Percentiles rank a stretch among this genome's conserved stretches.
Evolutionary conservation across 768 basidiomycete species (phyloP).

Genomic region (Russula dissimulans): DNA sequence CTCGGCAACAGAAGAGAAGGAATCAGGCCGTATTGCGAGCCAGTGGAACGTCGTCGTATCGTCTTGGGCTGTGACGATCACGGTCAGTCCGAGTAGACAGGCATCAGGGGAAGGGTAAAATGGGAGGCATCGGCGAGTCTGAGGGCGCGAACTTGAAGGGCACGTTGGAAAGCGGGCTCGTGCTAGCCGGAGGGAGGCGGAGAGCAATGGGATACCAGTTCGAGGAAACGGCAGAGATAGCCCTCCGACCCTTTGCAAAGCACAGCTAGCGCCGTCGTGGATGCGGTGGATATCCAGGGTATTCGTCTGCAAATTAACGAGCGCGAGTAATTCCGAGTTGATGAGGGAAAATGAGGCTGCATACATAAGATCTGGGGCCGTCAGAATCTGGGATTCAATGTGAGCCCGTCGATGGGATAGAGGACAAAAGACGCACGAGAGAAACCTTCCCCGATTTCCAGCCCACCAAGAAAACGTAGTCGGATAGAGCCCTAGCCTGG

Average conservation of each 20-base stretch:
- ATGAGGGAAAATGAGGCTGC: conserved; percentile 13
- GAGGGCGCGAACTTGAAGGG: not conserved
- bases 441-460: conserved; percentile 12
- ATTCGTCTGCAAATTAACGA: conserved; percentile 5
- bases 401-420: not conserved
- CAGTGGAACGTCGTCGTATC: not conserved
- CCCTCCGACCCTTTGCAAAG: not conserved
- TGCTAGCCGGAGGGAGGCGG: not conserved
- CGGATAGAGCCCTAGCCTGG: conserved; percentile 7
- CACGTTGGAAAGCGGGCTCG: not conserved
- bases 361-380: conserved; percentile 12
- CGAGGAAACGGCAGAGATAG: conserved; percentile 3
- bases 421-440: not conserved
- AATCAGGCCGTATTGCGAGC: conserved; percentile 6
- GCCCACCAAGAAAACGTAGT: not conserved
- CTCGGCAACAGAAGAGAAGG: not conserved
- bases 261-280: not conserved
- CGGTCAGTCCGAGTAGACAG: conserved; percentile 8
- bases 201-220: not conserved
- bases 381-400: not conserved
- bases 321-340: not conserved
- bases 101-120: conserved; percentile 8
- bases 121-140: conserved; percentile 6
- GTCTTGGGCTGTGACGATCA: not conserved
- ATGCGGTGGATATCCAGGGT: conserved; percentile 9